Evolutionary conservation across 2,329 filamentous ascomycete genomes (phyloP), one percentile per base, ranked within the genome.

Genomic region (Arthrobotrys pseudoclavata): DNA sequence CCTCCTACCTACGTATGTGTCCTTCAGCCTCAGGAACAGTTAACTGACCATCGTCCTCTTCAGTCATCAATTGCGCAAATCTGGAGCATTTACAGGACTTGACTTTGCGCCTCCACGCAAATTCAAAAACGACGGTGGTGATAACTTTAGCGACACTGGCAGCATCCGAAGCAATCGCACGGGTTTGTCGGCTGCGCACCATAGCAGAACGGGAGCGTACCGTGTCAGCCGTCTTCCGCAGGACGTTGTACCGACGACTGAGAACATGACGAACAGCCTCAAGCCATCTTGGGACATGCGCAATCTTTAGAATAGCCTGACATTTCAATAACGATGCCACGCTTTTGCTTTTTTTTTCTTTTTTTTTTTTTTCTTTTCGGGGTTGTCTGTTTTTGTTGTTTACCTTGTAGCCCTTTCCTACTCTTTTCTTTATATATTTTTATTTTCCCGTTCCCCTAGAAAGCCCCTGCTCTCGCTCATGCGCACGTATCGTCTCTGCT

Each of bases 151-250:
- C 81, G 90, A 92, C 76, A 86, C 89, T 0, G 90, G 90, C 69
- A 91, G 89, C 82, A 90, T 91, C 80, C 85, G 86, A 85, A 92
- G 92, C 84, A 93, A 92, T 85, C 88, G 89, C 61, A 93, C 90
- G 50, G 93, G 92, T 62, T 90, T 97, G 81, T 96, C 93, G 4
- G 87, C 89, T 3, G 85, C 89, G 63, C 86, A 89, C 77, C 91
- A 92, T 81, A 90, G 97, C 81, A 92, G 94, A 80, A 88, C 86
- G 71, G 94, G 94, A 80, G 94, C 93, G 53, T 95, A 96, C 82
- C 92, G 94, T 79, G 89, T 97, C 80, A 96, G 92, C 83, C 90
- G 92, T 61, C 88, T 97, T 77, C 94, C 94, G 0, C 90, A 89
- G 72, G 93, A 94, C 80, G 88, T 91, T 50, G 92, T 97, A 72